Evolutionary conservation across 164 flowering plant species (phyloP).

Genomic region (Vitis labrusca): DNA sequence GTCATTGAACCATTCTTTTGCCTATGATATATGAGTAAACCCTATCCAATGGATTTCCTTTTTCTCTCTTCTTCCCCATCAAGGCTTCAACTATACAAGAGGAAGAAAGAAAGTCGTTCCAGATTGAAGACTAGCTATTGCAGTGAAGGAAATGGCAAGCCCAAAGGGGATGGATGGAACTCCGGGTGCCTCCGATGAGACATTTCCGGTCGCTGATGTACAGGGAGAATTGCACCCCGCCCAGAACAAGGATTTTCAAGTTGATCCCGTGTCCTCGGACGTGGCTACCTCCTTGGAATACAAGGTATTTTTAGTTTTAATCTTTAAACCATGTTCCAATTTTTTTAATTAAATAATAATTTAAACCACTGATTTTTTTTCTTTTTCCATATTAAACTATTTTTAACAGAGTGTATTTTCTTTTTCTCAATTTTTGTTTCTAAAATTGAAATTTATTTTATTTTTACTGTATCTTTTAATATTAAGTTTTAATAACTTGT

Average conservation of each 20-base stretch:
- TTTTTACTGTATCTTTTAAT: too few species aligned
- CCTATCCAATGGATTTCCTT: background rate
- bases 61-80: background rate
- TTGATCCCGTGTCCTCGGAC: conserved; percentile 36
- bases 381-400: too few species aligned
- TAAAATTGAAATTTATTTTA: too few species aligned
- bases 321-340: too few species aligned
- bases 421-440: too few species aligned
- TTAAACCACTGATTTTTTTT: too few species aligned
- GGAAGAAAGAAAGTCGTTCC: too few species aligned
- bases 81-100: too few species aligned
- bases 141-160: conserved; percentile 15
- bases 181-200: conserved; percentile 4
- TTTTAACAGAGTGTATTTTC: too few species aligned
- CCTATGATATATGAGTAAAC: background rate
- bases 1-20: background rate
- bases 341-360: too few species aligned
- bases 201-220: conserved; percentile 36
- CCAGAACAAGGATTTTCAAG: conserved; percentile 23
- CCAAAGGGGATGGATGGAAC: conserved; percentile 10
- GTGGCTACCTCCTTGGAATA: conserved; percentile 28
- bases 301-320: conserved; percentile 21
- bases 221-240: conserved; percentile 35
- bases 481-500: too few species aligned
- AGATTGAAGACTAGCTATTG: background rate